Conservation (phyloP, 2,329 filamentous ascomycete genomes). For the Pseudocercospora fijiensis region DNA sequence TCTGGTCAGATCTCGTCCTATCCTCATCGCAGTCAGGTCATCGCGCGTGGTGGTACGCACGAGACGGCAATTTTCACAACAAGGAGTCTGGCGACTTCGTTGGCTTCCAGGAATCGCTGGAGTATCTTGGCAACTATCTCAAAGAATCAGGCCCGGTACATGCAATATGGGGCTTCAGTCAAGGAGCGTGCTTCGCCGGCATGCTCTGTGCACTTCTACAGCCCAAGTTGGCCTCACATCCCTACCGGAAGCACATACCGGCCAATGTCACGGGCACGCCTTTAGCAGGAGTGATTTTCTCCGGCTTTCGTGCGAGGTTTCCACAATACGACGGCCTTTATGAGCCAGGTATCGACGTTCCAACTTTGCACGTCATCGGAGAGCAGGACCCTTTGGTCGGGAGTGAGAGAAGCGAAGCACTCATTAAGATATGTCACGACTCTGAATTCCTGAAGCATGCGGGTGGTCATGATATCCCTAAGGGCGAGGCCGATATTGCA, state of each 20-base stretch:
- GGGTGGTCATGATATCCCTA: slow-evolving; percentile 28
- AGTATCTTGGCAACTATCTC: slow-evolving; percentile 19
- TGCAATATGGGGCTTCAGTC: slow-evolving; percentile 26
- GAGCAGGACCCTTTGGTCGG: slow-evolving; percentile 23
- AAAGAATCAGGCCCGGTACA: slow-evolving; percentile 20
- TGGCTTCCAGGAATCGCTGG: slow-evolving; percentile 23
- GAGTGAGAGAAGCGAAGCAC: slow-evolving; percentile 25
- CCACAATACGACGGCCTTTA: slow-evolving; percentile 25
- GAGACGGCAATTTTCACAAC: slow-evolving; percentile 20
- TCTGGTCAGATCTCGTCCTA: slow-evolving; percentile 25
- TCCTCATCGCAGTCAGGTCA: slow-evolving; percentile 16
- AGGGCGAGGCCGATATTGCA: slow-evolving; percentile 20
- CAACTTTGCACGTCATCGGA: slow-evolving; percentile 26
- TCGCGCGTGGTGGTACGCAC: slow-evolving; percentile 28
- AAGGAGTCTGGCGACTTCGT: slow-evolving; percentile 21
- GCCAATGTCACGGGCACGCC: slow-evolving; percentile 6
- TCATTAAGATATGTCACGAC: slow-evolving; percentile 21
- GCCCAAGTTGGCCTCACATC: slow-evolving; percentile 8
- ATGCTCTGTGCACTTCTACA: slow-evolving; percentile 25
- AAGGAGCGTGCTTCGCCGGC: slow-evolving; percentile 26
- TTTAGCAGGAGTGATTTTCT: slow-evolving; percentile 23
- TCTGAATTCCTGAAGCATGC: slow-evolving; percentile 19
- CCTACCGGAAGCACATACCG: slow-evolving; percentile 15
- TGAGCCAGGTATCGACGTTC: slow-evolving; percentile 23
- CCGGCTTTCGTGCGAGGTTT: slow-evolving; percentile 26